phyloP scores from a whole-genome alignment of 768 basidiomycete genomes.

The Fomitopsis serialis region DNA sequence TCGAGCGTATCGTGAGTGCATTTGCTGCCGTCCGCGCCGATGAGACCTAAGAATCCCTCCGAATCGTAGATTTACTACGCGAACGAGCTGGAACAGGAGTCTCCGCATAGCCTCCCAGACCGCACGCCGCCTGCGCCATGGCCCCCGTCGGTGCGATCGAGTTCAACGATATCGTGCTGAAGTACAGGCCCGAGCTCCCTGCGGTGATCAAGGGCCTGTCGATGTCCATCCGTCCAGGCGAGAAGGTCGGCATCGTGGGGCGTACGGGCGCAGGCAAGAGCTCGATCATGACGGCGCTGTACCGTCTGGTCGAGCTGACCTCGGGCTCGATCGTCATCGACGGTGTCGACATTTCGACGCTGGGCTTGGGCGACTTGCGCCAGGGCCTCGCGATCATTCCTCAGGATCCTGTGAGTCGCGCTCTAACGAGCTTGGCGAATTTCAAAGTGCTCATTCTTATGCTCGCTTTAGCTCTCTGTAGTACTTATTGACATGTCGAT shows the following conservation, averaged over 20 bases:
- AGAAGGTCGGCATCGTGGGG: constrained; percentile 92
- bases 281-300: constrained; percentile 85
- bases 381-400: constrained; percentile 74
- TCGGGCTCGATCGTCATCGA: constrained; percentile 77
- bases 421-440: not conserved
- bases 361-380: constrained; percentile 74
- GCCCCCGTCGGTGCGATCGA: constrained; percentile 75
- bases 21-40: not conserved
- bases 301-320: constrained; percentile 75
- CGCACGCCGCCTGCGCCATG: constrained; percentile 56
- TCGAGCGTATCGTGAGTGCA: constrained; percentile 58
- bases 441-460: not conserved
- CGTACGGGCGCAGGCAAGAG: constrained; percentile 87
- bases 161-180: constrained; percentile 71
- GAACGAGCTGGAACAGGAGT: constrained; percentile 76
- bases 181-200: constrained; percentile 85
- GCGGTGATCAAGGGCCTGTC: constrained; percentile 79
- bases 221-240: constrained; percentile 65
- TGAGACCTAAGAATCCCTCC: not conserved
- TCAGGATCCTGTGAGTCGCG: constrained; percentile 63
- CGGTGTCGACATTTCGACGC: constrained; percentile 74
- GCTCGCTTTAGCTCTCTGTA: constrained; percentile 15
- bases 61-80: constrained; percentile 61
- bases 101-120: constrained; percentile 60
- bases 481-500: constrained; percentile 27